A percentile compares a stretch with the other conserved stretches of the same genome.
Evolutionary conservation across 1,139 yeast genomes (phyloP).

Genomic region (Geotrichum aggregatum): DNA sequence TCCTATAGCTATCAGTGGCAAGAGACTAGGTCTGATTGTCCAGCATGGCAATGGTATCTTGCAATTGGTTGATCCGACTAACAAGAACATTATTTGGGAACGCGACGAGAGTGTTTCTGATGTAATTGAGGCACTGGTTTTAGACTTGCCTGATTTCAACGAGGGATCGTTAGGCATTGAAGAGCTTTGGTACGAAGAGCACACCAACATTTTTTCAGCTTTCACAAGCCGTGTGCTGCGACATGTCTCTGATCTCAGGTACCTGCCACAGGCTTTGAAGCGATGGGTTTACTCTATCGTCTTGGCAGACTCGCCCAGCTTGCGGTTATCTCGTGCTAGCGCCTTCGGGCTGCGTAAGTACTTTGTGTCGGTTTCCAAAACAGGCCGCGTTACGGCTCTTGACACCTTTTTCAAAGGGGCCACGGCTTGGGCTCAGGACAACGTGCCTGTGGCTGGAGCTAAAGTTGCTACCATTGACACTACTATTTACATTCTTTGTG

Average conservation of each 20-base stretch:
- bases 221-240: conserved; percentile 44
- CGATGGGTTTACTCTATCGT: neutral
- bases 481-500: conserved; percentile 27
- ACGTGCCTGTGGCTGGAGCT: conserved; percentile 25
- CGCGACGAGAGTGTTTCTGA: conserved; percentile 48
- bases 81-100: conserved; percentile 38
- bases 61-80: conserved; percentile 13
- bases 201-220: conserved; percentile 41
- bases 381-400: conserved; percentile 46
- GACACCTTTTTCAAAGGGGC: conserved; percentile 42
- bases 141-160: conserved; percentile 39
- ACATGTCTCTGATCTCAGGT: conserved; percentile 35
- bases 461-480: conserved; percentile 14
- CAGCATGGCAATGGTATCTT: conserved; percentile 22
- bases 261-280: conserved; percentile 3
- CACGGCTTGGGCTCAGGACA: conserved; percentile 43
- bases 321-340: conserved; percentile 22
- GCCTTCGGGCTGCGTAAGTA: conserved; percentile 51
- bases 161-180: conserved; percentile 38
- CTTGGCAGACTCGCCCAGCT: conserved; percentile 4
- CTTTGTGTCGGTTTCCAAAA: conserved; percentile 44
- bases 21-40: conserved; percentile 7
- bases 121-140: conserved; percentile 41
- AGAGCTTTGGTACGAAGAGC: conserved; percentile 44
- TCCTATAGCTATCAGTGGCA: conserved; percentile 3